Percentiles rank a stretch among this genome's conserved stretches.
These are phyloP conservation scores for Pichiaceae sp. DNA, from an alignment of 1,139 yeast genomes.

Conservation along the genomic window DNA sequence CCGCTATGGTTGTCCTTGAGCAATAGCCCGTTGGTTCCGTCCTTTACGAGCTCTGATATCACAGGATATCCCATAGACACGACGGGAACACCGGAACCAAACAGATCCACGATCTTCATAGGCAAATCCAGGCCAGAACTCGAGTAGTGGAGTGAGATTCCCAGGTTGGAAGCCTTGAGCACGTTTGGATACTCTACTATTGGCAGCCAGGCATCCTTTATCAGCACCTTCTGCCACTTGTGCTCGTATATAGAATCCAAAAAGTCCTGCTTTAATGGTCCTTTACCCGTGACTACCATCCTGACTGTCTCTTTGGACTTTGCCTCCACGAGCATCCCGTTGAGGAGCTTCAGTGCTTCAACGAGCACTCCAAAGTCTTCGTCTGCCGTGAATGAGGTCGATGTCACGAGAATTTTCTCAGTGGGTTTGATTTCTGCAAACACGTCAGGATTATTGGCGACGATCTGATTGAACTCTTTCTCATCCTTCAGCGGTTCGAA, in stretches of 20 bases:
- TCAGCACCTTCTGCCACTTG: slow-evolving; percentile 35
- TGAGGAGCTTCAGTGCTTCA: slow-evolving; percentile 59
- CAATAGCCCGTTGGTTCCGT: slow-evolving; percentile 37
- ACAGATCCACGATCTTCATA: slow-evolving; percentile 94
- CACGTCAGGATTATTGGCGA: slow-evolving; percentile 25
- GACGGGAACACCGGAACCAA: slow-evolving; percentile 95
- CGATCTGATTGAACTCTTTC: slow-evolving; percentile 15
- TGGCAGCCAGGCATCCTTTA: slow-evolving; percentile 69
- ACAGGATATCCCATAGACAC: slow-evolving; percentile 72
- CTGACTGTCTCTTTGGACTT: slow-evolving; percentile 40
- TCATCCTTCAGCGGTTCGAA: slow-evolving; percentile 42
- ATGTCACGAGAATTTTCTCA: slow-evolving; percentile 57
- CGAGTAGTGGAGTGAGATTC: slow-evolving; percentile 83
- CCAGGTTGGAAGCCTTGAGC: slow-evolving; percentile 73
- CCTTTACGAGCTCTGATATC: slow-evolving; percentile 49
- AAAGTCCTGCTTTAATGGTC: slow-evolving; percentile 60
- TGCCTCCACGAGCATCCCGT: slow-evolving; percentile 23
- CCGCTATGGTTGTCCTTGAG: slow-evolving; percentile 28
- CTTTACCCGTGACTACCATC: slow-evolving; percentile 87
- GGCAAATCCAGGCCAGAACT: slow-evolving; percentile 93
- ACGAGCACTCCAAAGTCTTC: slow-evolving; percentile 73
- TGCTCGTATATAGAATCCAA: slow-evolving; percentile 34
- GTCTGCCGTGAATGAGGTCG: slow-evolving; percentile 94
- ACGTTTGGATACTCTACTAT: slow-evolving; percentile 75
- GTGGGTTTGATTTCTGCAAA: slow-evolving; percentile 26